Evolutionary conservation across 495 filamentous ascomycete species (phyloP).

Genomic region (Platismatia glauca): DNA sequence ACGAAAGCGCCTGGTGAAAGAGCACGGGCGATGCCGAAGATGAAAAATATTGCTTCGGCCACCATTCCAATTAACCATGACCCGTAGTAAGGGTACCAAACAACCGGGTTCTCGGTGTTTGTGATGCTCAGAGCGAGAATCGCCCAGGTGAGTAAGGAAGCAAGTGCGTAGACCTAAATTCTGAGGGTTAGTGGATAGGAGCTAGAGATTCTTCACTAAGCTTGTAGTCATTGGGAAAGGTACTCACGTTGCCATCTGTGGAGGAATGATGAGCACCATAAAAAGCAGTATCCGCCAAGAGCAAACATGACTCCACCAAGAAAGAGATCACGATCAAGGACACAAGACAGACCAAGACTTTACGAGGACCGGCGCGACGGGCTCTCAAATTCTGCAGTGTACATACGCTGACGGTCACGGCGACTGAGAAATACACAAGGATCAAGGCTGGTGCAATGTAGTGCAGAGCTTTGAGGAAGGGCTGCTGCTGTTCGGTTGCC

Average conservation of each 20-base stretch:
- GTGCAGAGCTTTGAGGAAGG: slow-evolving; percentile 29
- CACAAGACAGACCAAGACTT: slow-evolving; percentile 41
- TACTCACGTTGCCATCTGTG: slow-evolving; percentile 9
- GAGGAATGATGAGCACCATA: slow-evolving; percentile 6
- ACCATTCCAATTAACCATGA: slow-evolving; percentile 45
- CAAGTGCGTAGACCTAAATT: slow-evolving; percentile 39
- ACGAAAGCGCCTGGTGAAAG: slow-evolving; percentile 9
- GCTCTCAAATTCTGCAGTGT: slow-evolving; percentile 43
- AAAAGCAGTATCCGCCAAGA: slow-evolving; percentile 1
- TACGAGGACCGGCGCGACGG: slow-evolving; percentile 33
- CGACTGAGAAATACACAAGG: slow-evolving; percentile 46
- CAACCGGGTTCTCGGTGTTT: slow-evolving; percentile 34
- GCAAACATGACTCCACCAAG: slow-evolving; percentile 17
- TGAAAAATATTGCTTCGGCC: slow-evolving; percentile 40
- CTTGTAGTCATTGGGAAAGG: background rate
- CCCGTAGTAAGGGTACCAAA: slow-evolving; percentile 56
- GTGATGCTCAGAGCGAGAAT: slow-evolving; percentile 43
- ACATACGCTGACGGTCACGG: slow-evolving; percentile 44
- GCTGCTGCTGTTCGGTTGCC: background rate
- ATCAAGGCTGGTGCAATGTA: slow-evolving; percentile 48
- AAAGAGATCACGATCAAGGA: slow-evolving; percentile 40
- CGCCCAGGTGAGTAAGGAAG: slow-evolving; percentile 47
- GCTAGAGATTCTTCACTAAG: background rate
- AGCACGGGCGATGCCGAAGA: slow-evolving; percentile 22
- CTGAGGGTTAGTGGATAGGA: background rate